Base-by-base conservation (phyloP, 2,329 filamentous ascomycete species). In the Colletotrichum spinosum region DNA sequence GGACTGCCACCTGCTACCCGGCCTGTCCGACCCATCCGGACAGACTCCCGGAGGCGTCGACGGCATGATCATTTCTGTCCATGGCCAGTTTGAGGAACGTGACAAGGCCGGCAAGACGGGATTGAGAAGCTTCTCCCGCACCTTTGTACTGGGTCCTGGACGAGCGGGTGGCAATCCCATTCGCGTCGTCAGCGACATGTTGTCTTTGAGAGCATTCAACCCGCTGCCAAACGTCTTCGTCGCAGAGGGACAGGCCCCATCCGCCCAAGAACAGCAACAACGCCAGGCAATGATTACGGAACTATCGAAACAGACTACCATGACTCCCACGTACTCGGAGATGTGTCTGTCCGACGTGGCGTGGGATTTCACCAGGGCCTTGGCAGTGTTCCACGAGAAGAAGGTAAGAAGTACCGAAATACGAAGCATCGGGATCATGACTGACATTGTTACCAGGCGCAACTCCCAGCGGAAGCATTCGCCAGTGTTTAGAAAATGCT, bases 1-100 rank as follows among this genome's bases (percentile, higher is more conserved):
- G 73, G 93, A 97, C 77, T 94, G 92, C 70, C 90, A 93, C 71
- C 86, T 90, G 13, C 81, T 94, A 39, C 86, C 90, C 2, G 89
- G 90, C 39, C 83, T 97, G 33, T 85, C 86, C 3, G 93, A 97
- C 70, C 89, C 89, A 3, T 85, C 84, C 11, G 88, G 89, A 2
- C 83, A 90, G 68, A 90, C 84, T 67, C 75, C 80, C 1, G 53
- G 53, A 9, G 92, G 92, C 5, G 92, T 95, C 17, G 91, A 92
- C 68, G 93, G 93, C 8, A 86, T 97, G 69, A 85, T 92, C 54
- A 86, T 97, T 69, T 90, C 86, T 8, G 84, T 95, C n/a, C 92
- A 96, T 71, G 92, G 93, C 68, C 92, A 95, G 72, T 97, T 93
- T 66, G 89, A 95, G 53, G 94, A 97, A 74, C 81, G 90, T 15